A percentile compares a stretch with the other conserved stretches of the same genome.
Conservation (phyloP, 129 eudicot genomes). For the Helianthus tuberosus region DNA sequence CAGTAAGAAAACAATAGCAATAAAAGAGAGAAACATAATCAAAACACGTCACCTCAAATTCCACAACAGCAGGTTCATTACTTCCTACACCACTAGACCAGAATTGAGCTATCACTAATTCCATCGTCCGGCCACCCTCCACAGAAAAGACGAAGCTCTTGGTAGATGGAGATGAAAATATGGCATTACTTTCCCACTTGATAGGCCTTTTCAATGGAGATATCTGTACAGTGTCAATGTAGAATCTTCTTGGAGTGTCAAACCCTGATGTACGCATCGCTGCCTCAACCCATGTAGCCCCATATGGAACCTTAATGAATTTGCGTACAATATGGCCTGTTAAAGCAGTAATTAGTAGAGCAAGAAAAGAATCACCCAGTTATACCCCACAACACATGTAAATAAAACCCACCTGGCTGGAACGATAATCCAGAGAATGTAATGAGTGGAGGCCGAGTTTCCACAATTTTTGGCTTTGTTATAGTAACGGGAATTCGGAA, state of each 20-base stretch:
- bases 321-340: constrained; percentile 89
- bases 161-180: constrained; percentile 89
- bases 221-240: constrained; percentile 85
- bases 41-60: constrained; percentile 72
- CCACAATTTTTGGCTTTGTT: constrained; percentile 76
- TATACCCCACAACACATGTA: neutral
- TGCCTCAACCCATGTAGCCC: constrained; percentile 95
- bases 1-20: neutral
- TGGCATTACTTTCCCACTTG: constrained; percentile 80
- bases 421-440: constrained; percentile 75
- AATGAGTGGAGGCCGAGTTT: constrained; percentile 63
- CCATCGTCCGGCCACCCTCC: constrained; percentile 90
- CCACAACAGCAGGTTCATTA: constrained; percentile 73
- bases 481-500: constrained; percentile 93
- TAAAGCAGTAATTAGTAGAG: constrained; percentile 18
- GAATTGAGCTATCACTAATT: constrained; percentile 90
- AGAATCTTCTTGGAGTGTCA: constrained; percentile 88
- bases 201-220: constrained; percentile 87
- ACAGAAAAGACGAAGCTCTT: constrained; percentile 82
- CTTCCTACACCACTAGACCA: constrained; percentile 99
- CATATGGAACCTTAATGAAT: constrained; percentile 83
- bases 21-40: constrained; percentile 8
- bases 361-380: too few species aligned
- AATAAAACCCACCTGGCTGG: constrained; percentile 81
- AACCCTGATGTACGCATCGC: constrained; percentile 88